Base-by-base conservation (phyloP, 2,329 filamentous ascomycete genomes). In the Kalaharituber pfeilii region DNA sequence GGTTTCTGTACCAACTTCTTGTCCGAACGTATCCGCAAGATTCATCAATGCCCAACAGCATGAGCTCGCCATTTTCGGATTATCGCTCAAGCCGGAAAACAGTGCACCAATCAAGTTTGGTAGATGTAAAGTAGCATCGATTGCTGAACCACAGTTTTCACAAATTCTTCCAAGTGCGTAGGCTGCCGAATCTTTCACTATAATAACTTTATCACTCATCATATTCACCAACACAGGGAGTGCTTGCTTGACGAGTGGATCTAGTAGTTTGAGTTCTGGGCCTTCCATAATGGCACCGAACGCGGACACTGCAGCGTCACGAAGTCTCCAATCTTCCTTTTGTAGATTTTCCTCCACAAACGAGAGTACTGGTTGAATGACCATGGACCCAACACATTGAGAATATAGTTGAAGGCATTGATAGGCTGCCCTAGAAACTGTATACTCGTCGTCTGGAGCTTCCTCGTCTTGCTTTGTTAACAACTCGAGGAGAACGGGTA, bases 11-110 rank as follows among this genome's bases (percentile, higher is more conserved):
- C 57, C 57, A 54, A 81, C 76, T 53, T 95, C 88, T 55, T 87
- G 86, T 27, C 87, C 85, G 67, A 96, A 98, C 58, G 88, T 83
- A 67, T 98, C 91, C 9, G 91, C 89, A 66, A 98, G 73, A 71
- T 96, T 98, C 86, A 98, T 96, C 62, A 98, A 73, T 28, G 91
- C 88, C 91, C 93, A 95, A 73, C 91, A 98, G 79, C 91, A 96
- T 27, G 91, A 98, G 53, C 86, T 81, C 28, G 89, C 91, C 81
- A 98, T 98, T 78, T 94, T 95, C 57, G 87, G 83, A 67, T 84
- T 91, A 71, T 84, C 89, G 56, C 86, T 80, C 56, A 98, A 76
- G 51, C 89, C 91, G 62, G 81, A 80, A 73, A 98, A 98, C 8
- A 98, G 78, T 39, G 88, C 84, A 54, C 80, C 79, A 65, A 98